phyloP scores from a whole-genome alignment of 1,284 basidiomycete species.

The Mycena citricolor region DNA sequence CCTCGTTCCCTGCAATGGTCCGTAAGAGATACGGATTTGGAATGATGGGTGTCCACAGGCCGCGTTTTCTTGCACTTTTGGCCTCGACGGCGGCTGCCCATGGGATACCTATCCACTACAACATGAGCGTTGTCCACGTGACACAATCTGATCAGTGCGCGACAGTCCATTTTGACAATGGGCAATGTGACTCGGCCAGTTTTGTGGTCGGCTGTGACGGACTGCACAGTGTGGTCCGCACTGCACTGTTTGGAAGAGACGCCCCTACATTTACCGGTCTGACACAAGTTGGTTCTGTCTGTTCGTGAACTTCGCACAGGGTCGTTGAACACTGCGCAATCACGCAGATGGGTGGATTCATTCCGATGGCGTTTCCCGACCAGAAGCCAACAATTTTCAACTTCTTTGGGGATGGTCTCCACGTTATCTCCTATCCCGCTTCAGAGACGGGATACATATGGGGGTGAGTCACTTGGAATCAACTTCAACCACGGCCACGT shows the following conservation, averaged over 20 bases:
- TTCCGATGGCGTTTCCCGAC: slow-evolving; percentile 4
- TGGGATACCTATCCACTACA: slow-evolving; percentile 40
- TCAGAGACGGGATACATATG: slow-evolving; percentile 35
- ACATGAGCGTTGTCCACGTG: slow-evolving; percentile 35
- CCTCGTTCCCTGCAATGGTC: slow-evolving; percentile 23
- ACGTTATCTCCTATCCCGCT: slow-evolving; percentile 42
- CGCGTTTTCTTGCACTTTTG: slow-evolving; percentile 35
- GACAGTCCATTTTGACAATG: slow-evolving; percentile 38
- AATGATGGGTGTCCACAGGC: slow-evolving; percentile 35
- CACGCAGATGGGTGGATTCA: slow-evolving; percentile 15
- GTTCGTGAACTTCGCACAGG: background rate
- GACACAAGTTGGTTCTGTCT: slow-evolving; percentile 35
- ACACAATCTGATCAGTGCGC: slow-evolving; percentile 36
- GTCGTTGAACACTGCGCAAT: no score
- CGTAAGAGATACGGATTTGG: slow-evolving; percentile 27
- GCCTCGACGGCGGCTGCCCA: slow-evolving; percentile 34
- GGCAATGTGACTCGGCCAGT: slow-evolving; percentile 36
- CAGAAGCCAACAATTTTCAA: slow-evolving; percentile 30
- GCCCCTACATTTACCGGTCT: slow-evolving; percentile 40
- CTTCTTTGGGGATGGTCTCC: slow-evolving; percentile 37
- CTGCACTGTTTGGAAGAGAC: slow-evolving; percentile 41
- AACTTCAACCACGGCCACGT: no score
- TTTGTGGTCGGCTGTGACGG: slow-evolving; percentile 50
- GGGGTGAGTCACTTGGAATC: no score
- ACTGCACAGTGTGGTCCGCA: slow-evolving; percentile 43